These are phyloP conservation scores for Cladophialophora immunda DNA, from an alignment of 2,329 filamentous ascomycete species.

Conservation along the genomic window DNA sequence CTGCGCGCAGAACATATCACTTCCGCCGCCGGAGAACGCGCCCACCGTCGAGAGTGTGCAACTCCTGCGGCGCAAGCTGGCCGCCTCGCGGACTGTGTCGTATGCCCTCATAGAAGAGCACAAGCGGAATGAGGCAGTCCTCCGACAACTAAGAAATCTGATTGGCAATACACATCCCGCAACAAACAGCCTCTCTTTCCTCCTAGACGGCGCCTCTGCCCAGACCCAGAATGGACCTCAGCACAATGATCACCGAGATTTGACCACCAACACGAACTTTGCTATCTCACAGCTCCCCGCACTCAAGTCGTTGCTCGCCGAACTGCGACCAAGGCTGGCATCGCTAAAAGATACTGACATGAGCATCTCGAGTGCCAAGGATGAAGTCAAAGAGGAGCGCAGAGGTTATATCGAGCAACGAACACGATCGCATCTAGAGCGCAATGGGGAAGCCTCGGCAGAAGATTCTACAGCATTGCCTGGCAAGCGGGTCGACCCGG, in stretches of 20 bases:
- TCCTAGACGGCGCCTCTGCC: constrained; percentile 60
- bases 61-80: constrained; percentile 74
- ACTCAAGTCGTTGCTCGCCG: constrained; percentile 73
- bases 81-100: constrained; percentile 81
- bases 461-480: constrained; percentile 29
- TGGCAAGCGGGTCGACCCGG: constrained; percentile 34
- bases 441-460: constrained; percentile 44
- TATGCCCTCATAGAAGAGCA: constrained; percentile 74
- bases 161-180: constrained; percentile 46
- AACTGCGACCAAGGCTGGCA: constrained; percentile 71
- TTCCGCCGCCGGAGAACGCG: constrained; percentile 45
- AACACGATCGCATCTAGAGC: constrained; percentile 78
- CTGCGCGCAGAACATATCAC: constrained; percentile 40
- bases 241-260: constrained; percentile 47
- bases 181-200: constrained; percentile 61
- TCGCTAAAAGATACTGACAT: constrained; percentile 45
- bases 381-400: constrained; percentile 73
- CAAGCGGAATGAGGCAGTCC: constrained; percentile 74
- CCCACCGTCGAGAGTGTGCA: constrained; percentile 75
- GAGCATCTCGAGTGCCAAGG: constrained; percentile 48
- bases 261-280: constrained; percentile 67
- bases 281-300: constrained; percentile 83
- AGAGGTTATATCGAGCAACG: constrained; percentile 84
- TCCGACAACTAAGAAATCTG: constrained; percentile 69
- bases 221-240: constrained; percentile 56